Percentiles rank a stretch among this genome's conserved stretches.
Conservation (phyloP, 129 eudicot genomes). For the Tagetes patula region DNA sequence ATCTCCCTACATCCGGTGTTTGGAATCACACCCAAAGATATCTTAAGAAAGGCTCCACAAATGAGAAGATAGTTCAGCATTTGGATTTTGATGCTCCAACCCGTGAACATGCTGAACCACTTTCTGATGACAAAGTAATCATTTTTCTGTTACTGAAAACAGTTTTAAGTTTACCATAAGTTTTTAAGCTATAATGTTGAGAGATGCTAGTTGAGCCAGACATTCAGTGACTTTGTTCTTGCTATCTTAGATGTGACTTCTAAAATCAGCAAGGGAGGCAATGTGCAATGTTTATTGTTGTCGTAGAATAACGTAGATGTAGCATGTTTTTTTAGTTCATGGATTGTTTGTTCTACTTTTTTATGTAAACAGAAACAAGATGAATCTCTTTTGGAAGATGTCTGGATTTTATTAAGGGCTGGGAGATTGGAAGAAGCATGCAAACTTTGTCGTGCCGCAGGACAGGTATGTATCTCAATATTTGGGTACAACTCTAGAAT, state of each 20-base stretch:
- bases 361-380: conserved; percentile 71
- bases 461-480: conserved; percentile 65
- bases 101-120: conserved; percentile 82
- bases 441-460: conserved; percentile 91
- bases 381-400: conserved; percentile 95
- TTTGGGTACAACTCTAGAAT: background rate
- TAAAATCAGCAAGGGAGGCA: background rate
- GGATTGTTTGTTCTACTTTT: background rate
- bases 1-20: conserved; percentile 90
- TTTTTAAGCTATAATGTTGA: background rate
- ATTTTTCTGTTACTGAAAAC: conserved; percentile 20
- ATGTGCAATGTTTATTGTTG: background rate
- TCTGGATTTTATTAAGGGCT: conserved; percentile 81
- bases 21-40: conserved; percentile 94
- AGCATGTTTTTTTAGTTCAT: background rate
- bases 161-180: background rate
- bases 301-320: background rate
- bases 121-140: conserved; percentile 85
- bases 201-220: conserved; percentile 18
- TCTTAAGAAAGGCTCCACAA: conserved; percentile 61
- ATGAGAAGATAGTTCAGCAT: conserved; percentile 59
- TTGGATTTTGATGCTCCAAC: conserved; percentile 99
- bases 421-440: conserved; percentile 97
- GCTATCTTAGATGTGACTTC: background rate
- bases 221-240: background rate